Conservation (phyloP, 2,329 filamentous ascomycete species). For the Exutisphaerella laricina region DNA sequence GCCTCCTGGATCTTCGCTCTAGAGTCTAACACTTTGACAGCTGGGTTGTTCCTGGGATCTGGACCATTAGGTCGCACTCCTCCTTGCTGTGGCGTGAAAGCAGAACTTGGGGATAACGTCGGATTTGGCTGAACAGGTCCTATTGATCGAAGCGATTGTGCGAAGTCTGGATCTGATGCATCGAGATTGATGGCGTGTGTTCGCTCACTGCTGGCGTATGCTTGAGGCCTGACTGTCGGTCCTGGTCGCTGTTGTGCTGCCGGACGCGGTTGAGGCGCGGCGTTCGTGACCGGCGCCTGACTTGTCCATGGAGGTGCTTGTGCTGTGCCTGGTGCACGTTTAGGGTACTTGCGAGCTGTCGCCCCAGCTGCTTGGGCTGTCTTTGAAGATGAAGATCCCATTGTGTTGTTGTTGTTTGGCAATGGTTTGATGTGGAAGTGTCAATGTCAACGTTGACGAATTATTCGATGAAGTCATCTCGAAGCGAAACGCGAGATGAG, state of each 20-base stretch:
- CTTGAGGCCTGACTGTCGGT: conserved; percentile 38
- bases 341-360: conserved; percentile 52
- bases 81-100: conserved; percentile 40
- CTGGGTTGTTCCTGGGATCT: conserved; percentile 47
- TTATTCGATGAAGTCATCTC: too few relatives aligned
- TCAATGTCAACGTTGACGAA: background rate
- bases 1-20: conserved; percentile 47
- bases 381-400: conserved; percentile 58
- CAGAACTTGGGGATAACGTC: conserved; percentile 51
- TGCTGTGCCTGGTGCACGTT: conserved; percentile 31
- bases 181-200: conserved; percentile 54
- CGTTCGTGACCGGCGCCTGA: conserved; percentile 29
- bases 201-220: conserved; percentile 35
- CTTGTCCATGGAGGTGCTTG: conserved; percentile 25
- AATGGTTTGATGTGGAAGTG: conserved; percentile 1
- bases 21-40: conserved; percentile 49
- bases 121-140: conserved; percentile 55
- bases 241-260: conserved; percentile 33
- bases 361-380: conserved; percentile 46
- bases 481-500: too few relatives aligned
- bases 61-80: conserved; percentile 26
- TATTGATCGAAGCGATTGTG: conserved; percentile 69
- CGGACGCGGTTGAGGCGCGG: conserved; percentile 24
- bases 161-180: conserved; percentile 59
- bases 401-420: conserved; percentile 26